Evolutionary conservation across 2,329 filamentous ascomycete species (phyloP), one percentile per base, ranked within the genome.

Genomic region (Fusarium dlaminii): DNA sequence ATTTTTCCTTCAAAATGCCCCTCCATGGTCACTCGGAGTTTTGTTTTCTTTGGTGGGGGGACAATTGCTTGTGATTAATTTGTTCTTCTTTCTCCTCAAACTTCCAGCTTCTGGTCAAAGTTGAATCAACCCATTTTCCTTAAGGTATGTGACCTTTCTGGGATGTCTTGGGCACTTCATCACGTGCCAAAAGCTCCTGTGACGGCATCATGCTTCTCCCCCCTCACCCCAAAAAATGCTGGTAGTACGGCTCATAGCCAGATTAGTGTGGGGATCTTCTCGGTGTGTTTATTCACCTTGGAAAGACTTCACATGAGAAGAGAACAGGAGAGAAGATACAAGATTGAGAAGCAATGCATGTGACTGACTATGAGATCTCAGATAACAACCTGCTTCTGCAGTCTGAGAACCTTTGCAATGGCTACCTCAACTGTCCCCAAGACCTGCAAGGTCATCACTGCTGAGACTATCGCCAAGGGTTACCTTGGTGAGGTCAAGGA

Each of bases 401-500:
- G 51, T 58, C 46, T 71, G 51, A 56, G 32, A 52, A 60, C 36
- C 36, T 70, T 70, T 61, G 59, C 74, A 63, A 82, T 81, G 80
- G 79, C 80, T 56, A 73, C 79, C 12, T 73, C 77, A 65, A 78
- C 76, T n/a, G 83, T 85, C 29, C 88, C 87, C 77, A 90, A 90
- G 83, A 90, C 93, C 80, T 98, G 96, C 90, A 98, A 98, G 89
- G 95, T 98, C 82, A 90, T 98, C 79, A 90, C 97, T 77, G 94
- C 96, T 67, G 93, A 93, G 77, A 93, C 92, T 77, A 95, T 99
- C 79, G 94, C 95, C 75, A 96, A 95, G 85, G 88, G 88, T 63
- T 88, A 98, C 58, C 88, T 97, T 60, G 85, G 86, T 32, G 95
- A 98, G 85, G 94, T 97, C 69, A 88, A 90, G 75, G 89, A 93